Base-by-base conservation (phyloP, 2,329 filamentous ascomycete species). In the Trichoderma sp. region DNA sequence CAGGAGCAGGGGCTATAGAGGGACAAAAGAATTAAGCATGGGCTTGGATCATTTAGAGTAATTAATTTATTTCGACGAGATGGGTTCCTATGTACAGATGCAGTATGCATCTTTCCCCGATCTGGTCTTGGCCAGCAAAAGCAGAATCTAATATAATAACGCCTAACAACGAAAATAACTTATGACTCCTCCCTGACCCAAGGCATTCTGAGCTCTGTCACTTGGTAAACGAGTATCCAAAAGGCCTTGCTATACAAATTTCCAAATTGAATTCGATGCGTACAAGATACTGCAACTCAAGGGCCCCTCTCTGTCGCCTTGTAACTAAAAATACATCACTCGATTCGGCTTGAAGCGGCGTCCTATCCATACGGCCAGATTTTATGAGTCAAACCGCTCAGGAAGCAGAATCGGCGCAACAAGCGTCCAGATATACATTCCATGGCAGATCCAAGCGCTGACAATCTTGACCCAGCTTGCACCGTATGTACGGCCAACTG, bases 381-480 rank as follows among this genome's bases (percentile, higher is more conserved):
- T 14, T 67, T 71, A 83, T 38, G 85, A 86, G 79, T 95, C 94
- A 82, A 98, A 98, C 68, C 96, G 89, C 80, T 97, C 95, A 3
- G 96, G 95, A 80, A 98, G 84, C 62, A 97, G 85, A 50, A 97
- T 89, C 3, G 97, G 97, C 62, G 97, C 97, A 60, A 97, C 88
- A 80, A 99, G 84, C 21, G 94, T 98, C 97, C 97, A 99, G 33
- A 92, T 90, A 82, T 98, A 99, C 84, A 99, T 94, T 69, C 87
- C 92, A 84, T 99, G 98, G 86, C 97, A 99, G 73, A 97, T 92
- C 97, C 97, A 99, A 21, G 96, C 93, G 84, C 95, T 97, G 72
- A 98, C 92, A 84, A 99, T 98, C 91, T 99, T 99, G 80, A 98
- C 95, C 97, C 97, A 99, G 82, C 95, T 98, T 38, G 97, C 97